Evolutionary conservation across 495 filamentous ascomycete species (phyloP).

Genomic region (Hypoxylon subgilvum): DNA sequence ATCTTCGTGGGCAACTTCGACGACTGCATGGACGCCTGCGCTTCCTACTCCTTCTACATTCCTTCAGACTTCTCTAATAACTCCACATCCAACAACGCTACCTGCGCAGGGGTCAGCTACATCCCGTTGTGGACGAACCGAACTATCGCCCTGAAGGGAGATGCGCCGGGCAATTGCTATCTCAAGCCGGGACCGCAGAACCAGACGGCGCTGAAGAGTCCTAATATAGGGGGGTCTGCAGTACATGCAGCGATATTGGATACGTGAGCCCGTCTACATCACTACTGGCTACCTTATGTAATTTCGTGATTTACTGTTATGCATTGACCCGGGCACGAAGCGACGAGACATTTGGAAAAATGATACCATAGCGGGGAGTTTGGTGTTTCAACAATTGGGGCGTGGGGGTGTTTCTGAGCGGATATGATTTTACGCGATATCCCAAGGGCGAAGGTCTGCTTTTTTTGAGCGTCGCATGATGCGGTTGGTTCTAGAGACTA

Average conservation of each 20-base stretch:
- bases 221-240: conserved; percentile 30
- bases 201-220: conserved; percentile 34
- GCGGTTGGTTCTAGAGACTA: conserved; percentile 7
- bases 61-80: conserved; percentile 33
- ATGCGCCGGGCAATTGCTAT: conserved; percentile 54
- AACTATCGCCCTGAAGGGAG: conserved; percentile 28
- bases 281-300: neutral
- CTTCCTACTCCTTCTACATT: conserved; percentile 47
- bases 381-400: too few species aligned
- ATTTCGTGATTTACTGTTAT: conserved; percentile 16
- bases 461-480: neutral
- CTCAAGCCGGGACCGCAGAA: conserved; percentile 51
- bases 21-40: conserved; percentile 57
- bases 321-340: conserved; percentile 9
- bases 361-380: conserved; percentile 35
- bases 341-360: conserved; percentile 7
- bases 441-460: conserved; percentile 1
- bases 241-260: conserved; percentile 38
- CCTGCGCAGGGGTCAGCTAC: conserved; percentile 51
- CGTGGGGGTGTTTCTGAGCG: neutral
- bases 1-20: conserved; percentile 50
- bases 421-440: conserved; percentile 5
- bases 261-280: neutral
- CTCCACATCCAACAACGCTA: conserved; percentile 37
- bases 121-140: conserved; percentile 53